Evolutionary conservation across 768 basidiomycete genomes (phyloP), one percentile per base, ranked within the genome.

Genomic region (Boletus edulis): DNA sequence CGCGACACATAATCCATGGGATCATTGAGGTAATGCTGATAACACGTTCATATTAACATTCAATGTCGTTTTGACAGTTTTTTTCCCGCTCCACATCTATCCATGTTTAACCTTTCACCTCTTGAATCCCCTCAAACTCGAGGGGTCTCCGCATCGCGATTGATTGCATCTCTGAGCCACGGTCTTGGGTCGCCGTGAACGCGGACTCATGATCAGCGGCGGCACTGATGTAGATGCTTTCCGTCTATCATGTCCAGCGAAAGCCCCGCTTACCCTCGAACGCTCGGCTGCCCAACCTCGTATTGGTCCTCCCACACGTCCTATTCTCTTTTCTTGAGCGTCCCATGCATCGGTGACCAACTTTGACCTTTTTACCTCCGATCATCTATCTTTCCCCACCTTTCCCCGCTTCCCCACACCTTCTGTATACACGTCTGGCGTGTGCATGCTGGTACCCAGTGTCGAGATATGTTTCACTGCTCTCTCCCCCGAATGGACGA

Each of bases 371-470:
- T 29, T 53, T 54, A 53, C 54, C 46, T 58, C 48, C 42, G 43
- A 56, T 55, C 51, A 34, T 34, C 18, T 6, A 11, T 35, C n/a
- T 46, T 52, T 50, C 53, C 60, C 64, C 66, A 51, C 43, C 47
- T 52, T 70, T 59, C 67, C 69, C 65, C 67, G 22, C 60, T 62
- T 64, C 59, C 58, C 65, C 55, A 58, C 52, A 58, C 43, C 41
- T 55, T 50, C 50, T 39, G 43, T 39, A 43, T 29, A 39, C 59
- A 44, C 41, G 47, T 37, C 38, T 46, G 38, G 13, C 31, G 17
- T 31, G 13, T 35, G 39, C 48, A 38, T 7, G 37, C 17, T 49
- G 49, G 12, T 35, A 31, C 18, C 20, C 24, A 12, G 44, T 31
- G 37, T 45, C 18, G 32, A 37, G 51, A 50, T 37, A 40, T n/a